phyloP scores from a whole-genome alignment of 108 stramenopile species.

The Skeletonema costatum region DNA sequence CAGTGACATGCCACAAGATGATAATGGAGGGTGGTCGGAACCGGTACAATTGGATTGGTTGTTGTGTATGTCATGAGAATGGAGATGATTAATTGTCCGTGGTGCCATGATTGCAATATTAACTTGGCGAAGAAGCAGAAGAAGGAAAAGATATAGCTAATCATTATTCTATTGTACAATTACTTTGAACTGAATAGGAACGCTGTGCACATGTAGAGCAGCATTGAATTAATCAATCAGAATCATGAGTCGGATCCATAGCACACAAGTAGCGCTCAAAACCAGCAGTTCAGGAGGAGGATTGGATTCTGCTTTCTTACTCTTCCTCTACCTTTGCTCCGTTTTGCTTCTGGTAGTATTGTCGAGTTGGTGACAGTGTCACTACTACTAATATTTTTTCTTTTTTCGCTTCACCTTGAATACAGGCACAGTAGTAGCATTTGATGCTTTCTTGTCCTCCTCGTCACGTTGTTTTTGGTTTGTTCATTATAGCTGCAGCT shows the following conservation, averaged over 20 bases:
- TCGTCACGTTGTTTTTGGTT: conserved; percentile 37
- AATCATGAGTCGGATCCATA: conserved; percentile 73
- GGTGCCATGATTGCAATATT: conserved; percentile 45
- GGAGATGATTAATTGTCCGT: conserved; percentile 28
- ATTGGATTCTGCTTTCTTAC: neutral
- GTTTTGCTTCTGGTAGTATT: conserved; percentile 6
- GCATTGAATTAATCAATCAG: conserved; percentile 31
- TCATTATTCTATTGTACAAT: neutral
- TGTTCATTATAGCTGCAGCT: conserved; percentile 38
- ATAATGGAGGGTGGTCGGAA: conserved; percentile 36
- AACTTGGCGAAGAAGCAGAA: conserved; percentile 17
- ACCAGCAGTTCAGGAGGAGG: conserved; percentile 24
- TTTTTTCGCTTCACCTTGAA: conserved; percentile 60
- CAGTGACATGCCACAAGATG: conserved; percentile 13
- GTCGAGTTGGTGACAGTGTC: neutral
- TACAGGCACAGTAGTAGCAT: conserved; percentile 23
- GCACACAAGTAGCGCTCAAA: conserved; percentile 65
- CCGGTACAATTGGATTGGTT: conserved; percentile 68
- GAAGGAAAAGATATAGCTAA: neutral
- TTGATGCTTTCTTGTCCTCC: conserved; percentile 16
- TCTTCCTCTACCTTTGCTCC: conserved; percentile 3
- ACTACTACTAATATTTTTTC: conserved; percentile 4
- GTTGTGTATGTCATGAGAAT: conserved; percentile 69
- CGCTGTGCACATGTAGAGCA: neutral
- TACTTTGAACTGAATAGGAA: neutral